A percentile compares a stretch with the other conserved stretches of the same genome.
Conservation (phyloP, 805 yeast species). For the Metschnikowia aberdeeniae region DNA sequence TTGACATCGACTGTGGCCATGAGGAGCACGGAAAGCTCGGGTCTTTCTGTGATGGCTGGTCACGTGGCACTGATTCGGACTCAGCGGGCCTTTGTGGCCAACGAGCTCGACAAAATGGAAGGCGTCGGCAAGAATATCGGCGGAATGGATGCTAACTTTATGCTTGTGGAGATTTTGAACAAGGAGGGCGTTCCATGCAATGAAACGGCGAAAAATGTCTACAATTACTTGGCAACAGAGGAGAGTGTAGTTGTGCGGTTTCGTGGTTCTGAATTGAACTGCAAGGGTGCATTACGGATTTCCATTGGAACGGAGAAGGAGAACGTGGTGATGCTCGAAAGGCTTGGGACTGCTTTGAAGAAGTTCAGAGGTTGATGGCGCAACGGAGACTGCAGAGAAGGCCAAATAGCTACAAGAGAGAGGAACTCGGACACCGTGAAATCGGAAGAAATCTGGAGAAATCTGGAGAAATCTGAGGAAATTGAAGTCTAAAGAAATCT, state of each 20-base stretch:
- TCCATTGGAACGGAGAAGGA: slow-evolving; percentile 84
- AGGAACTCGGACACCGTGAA: no score
- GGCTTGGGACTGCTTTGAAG: slow-evolving; percentile 32
- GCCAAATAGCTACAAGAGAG: no score
- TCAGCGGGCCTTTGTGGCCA: slow-evolving; percentile 55
- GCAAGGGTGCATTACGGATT: slow-evolving; percentile 81
- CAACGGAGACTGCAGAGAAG: no score
- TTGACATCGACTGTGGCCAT: slow-evolving; percentile 71
- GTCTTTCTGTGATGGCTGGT: slow-evolving; percentile 55
- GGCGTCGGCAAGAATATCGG: slow-evolving; percentile 77
- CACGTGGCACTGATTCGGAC: slow-evolving; percentile 46
- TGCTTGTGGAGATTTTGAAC: slow-evolving; percentile 69
- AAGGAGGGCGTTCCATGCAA: slow-evolving; percentile 61
- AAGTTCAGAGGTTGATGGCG: slow-evolving; percentile 12
- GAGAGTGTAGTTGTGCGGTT: slow-evolving; percentile 82
- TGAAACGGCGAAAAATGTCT: slow-evolving; percentile 60
- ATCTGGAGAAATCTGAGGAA: no score
- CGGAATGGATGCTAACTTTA: slow-evolving; percentile 80
- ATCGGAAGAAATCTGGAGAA: neutral
- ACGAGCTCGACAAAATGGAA: slow-evolving; percentile 50
- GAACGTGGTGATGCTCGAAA: slow-evolving; percentile 53
- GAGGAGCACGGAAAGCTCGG: slow-evolving; percentile 61
- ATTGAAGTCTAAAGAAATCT: no score
- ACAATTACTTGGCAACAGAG: slow-evolving; percentile 64
- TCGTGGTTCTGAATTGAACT: slow-evolving; percentile 87